These are phyloP conservation scores for Hydnomerulius pinastri DNA, from an alignment of 768 basidiomycete genomes.

Conservation along the genomic window DNA sequence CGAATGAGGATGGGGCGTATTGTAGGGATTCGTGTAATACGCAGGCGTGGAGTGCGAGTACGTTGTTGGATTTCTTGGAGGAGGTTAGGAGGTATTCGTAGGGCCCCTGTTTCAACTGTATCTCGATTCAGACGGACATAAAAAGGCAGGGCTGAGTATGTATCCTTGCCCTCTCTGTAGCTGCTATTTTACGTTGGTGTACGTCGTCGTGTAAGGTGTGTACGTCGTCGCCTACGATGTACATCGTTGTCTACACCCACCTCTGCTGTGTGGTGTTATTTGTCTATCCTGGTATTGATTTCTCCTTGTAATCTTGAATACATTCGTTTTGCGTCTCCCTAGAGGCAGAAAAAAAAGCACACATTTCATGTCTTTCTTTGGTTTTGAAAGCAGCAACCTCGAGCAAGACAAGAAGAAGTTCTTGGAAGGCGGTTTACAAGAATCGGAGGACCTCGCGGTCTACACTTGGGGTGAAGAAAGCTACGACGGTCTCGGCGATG, in stretches of 20 bases:
- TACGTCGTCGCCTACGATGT: too few species aligned
- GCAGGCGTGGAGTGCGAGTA: slow-evolving; percentile 97
- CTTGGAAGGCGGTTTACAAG: slow-evolving; percentile 48
- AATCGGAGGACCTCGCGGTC: slow-evolving; percentile 82
- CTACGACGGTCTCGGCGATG: slow-evolving; percentile 88
- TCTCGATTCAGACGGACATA: too few species aligned
- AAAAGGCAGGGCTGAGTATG: too few species aligned
- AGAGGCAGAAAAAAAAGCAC: slow-evolving; percentile 21
- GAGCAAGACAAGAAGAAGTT: slow-evolving; percentile 66
- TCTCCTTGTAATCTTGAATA: slow-evolving; percentile 6
- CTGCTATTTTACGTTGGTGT: too few species aligned
- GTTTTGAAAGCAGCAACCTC: slow-evolving; percentile 61
- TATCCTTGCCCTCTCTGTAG: too few species aligned
- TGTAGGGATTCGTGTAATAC: slow-evolving; percentile 90
- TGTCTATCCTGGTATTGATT: too few species aligned
- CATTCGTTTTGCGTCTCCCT: slow-evolving; percentile 8
- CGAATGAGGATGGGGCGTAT: slow-evolving; percentile 79
- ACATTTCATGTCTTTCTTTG: slow-evolving; percentile 78
- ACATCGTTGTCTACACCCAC: too few species aligned
- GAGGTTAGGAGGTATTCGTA: slow-evolving; percentile 44
- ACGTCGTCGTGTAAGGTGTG: too few species aligned
- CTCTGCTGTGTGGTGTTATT: slow-evolving; percentile 18
- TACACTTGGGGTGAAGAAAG: slow-evolving; percentile 92
- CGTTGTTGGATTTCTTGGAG: slow-evolving; percentile 86
- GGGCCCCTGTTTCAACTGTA: too few species aligned